These are phyloP conservation scores for Sclerotinia glacialis DNA, from an alignment of 2,329 filamentous ascomycete species.

Conservation along the genomic window DNA sequence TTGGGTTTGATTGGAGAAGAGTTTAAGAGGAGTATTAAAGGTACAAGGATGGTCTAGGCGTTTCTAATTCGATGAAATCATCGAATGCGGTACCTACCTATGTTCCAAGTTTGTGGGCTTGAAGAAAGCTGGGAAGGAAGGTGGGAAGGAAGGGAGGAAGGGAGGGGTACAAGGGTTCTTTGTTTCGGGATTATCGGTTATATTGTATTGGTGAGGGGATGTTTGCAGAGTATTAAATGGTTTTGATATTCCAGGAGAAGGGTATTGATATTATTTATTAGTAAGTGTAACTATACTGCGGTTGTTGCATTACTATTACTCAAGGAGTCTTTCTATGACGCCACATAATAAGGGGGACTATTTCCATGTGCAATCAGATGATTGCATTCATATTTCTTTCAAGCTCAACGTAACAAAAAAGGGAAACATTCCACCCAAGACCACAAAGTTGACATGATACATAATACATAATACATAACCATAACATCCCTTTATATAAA, in stretches of 20 bases:
- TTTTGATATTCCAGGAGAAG: not conserved
- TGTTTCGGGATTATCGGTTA: not conserved
- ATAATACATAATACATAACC: too few relatives aligned
- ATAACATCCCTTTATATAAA: not conserved
- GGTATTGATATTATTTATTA: not conserved
- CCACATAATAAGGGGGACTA: not conserved
- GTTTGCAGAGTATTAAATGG: not conserved
- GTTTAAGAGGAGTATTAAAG: too few relatives aligned
- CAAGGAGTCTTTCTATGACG: not conserved
- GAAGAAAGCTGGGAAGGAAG: too few relatives aligned
- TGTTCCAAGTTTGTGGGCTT: not conserved
- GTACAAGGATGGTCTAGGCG: not conserved
- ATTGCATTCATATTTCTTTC: not conserved
- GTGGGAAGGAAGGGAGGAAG: too few relatives aligned
- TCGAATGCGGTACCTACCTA: too few relatives aligned
- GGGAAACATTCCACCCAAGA: not conserved
- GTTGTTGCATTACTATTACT: not conserved
- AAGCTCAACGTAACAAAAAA: not conserved
- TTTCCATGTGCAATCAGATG: not conserved
- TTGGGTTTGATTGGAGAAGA: not conserved
- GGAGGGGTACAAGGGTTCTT: too few relatives aligned
- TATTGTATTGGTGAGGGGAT: not conserved
- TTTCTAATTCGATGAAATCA: slow-evolving; percentile 1
- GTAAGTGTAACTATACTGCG: too few relatives aligned
- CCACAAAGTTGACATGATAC: not conserved